These are phyloP conservation scores for Solanum sejunctum DNA, from an alignment of 257 asterid genomes.

Conservation along the genomic window DNA sequence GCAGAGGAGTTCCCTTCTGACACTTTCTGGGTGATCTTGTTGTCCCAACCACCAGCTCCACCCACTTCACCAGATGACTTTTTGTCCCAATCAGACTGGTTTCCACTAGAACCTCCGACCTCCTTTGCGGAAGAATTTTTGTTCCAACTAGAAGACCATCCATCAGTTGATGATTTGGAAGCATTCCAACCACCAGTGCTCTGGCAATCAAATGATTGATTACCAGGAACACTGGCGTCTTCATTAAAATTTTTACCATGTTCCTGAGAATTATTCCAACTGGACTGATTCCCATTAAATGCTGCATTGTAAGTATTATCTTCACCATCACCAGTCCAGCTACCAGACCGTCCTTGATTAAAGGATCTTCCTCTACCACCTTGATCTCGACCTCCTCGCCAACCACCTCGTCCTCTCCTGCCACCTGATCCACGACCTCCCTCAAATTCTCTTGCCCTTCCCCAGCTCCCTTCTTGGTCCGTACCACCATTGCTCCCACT, in stretches of 20 bases:
- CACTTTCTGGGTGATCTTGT: conserved; percentile 10
- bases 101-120: conserved; percentile 12
- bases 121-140: conserved; percentile 14
- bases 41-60: conserved; percentile 28
- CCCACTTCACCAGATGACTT: not conserved
- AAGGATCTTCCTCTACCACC: conserved; percentile 48
- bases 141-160: conserved; percentile 36
- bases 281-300: not conserved
- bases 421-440: conserved; percentile 48
- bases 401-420: conserved; percentile 39
- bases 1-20: conserved; percentile 6
- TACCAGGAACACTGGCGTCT: not conserved
- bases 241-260: conserved; percentile 1
- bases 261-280: conserved; percentile 3
- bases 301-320: conserved; percentile 9
- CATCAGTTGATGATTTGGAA: conserved; percentile 8
- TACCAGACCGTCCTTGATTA: conserved; percentile 25
- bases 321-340: conserved; percentile 24
- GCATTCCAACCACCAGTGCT: conserved; percentile 20
- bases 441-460: conserved; percentile 23
- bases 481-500: not conserved
- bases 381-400: conserved; percentile 33
- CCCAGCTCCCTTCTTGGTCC: conserved; percentile 27
- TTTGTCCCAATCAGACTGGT: conserved; percentile 23
- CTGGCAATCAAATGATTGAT: conserved; percentile 7